Evolutionary conservation across 2,329 filamentous ascomycete species (phyloP).

Genomic region (Neofusicoccum umdonicola): DNA sequence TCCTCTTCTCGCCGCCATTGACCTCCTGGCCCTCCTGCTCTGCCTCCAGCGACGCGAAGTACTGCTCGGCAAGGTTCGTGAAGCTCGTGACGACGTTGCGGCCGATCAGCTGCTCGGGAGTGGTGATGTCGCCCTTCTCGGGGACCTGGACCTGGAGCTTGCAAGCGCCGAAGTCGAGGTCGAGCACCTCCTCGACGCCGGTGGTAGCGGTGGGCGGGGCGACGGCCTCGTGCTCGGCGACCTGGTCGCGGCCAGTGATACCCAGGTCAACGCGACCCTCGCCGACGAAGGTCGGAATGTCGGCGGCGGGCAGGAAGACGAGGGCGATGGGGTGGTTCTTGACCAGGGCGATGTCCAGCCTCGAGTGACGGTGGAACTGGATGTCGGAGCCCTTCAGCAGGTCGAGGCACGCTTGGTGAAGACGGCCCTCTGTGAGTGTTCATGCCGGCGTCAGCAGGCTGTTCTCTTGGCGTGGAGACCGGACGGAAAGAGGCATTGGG

Average conservation of each 20-base stretch:
- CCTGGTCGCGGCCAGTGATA: conserved; percentile 91
- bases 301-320: conserved; percentile 92
- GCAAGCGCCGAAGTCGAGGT: conserved; percentile 86
- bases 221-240: conserved; percentile 80
- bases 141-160: conserved; percentile 97
- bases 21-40: conserved; percentile 41
- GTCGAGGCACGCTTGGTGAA: conserved; percentile 84
- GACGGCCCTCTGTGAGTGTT: conserved; percentile 71
- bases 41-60: conserved; percentile 76
- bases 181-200: conserved; percentile 79
- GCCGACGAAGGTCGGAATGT: conserved; percentile 96
- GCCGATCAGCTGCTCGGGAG: conserved; percentile 76
- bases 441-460: conserved; percentile 12
- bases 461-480: background rate
- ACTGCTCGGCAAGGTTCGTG: conserved; percentile 75
- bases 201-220: conserved; percentile 45
- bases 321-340: conserved; percentile 96
- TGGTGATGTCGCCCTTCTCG: conserved; percentile 70
- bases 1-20: conserved; percentile 28
- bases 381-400: conserved; percentile 92
- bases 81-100: conserved; percentile 97
- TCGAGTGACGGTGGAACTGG: conserved; percentile 91
- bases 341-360: conserved; percentile 94
- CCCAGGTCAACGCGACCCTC: conserved; percentile 91
- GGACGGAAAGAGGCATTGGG: conserved; percentile 4